Evolutionary conservation across 345 rosid species (phyloP).

Genomic region (Pugionium cornutum): DNA sequence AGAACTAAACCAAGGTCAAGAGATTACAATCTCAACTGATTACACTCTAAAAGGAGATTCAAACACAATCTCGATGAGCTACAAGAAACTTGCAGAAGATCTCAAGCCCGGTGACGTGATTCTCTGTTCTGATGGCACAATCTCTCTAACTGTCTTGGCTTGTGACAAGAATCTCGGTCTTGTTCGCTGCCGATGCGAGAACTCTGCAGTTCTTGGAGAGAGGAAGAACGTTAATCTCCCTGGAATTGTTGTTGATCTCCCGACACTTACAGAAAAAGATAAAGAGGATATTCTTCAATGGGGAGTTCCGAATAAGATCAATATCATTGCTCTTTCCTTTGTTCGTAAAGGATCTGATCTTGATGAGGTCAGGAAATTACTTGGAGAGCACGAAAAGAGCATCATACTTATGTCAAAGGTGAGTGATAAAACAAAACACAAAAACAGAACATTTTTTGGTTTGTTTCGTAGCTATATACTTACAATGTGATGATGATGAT

Average conservation of each 20-base stretch:
- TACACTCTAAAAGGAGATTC: slow-evolving; percentile 15
- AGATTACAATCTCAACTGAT: slow-evolving; percentile 17
- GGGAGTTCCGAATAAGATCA: slow-evolving; percentile 20
- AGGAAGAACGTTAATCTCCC: slow-evolving; percentile 21
- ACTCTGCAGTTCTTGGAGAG: slow-evolving; percentile 20
- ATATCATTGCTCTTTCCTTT: slow-evolving; percentile 21
- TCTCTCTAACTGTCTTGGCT: neutral
- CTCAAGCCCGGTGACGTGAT: slow-evolving; percentile 14
- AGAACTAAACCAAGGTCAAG: slow-evolving; percentile 12
- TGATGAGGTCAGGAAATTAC: slow-evolving; percentile 15
- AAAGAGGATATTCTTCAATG: slow-evolving; percentile 20
- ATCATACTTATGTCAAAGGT: slow-evolving; percentile 22
- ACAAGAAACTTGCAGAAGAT: slow-evolving; percentile 13
- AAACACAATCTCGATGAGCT: slow-evolving; percentile 7
- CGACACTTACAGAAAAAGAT: slow-evolving; percentile 19
- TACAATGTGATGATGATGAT: neutral
- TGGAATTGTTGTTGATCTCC: slow-evolving; percentile 17
- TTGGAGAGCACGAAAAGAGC: slow-evolving; percentile 15
- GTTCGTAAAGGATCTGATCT: slow-evolving; percentile 26
- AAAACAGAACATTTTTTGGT: neutral
- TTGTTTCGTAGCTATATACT: neutral
- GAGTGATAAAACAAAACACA: neutral
- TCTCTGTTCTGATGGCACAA: slow-evolving; percentile 19
- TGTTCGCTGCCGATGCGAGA: slow-evolving; percentile 19
- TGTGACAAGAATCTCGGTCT: slow-evolving; percentile 19